A percentile compares a stretch with the other conserved stretches of the same genome.
Evolutionary conservation across 208 protist genomes (phyloP).

Genomic region (Trypanosoma mega): DNA sequence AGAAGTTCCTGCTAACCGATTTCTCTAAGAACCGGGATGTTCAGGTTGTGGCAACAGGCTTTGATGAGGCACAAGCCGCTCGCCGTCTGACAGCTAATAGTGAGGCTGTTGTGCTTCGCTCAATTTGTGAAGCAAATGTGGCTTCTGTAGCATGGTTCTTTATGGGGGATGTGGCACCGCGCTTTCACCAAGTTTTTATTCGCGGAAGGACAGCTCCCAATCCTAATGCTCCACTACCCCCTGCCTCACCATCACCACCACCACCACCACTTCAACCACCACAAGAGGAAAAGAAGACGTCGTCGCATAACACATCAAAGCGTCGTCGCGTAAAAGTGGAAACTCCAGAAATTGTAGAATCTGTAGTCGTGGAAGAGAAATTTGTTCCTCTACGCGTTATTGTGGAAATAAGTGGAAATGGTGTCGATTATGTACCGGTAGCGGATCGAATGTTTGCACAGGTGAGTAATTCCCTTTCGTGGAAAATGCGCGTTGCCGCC

Average conservation of each 20-base stretch:
- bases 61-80: constrained; percentile 37
- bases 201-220: constrained; percentile 6
- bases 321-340: not conserved
- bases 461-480: constrained; percentile 33
- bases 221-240: not conserved
- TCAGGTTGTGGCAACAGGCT: constrained; percentile 32
- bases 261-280: not conserved
- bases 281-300: not conserved
- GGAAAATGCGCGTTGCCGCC: constrained; percentile 20
- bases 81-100: constrained; percentile 13
- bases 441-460: constrained; percentile 21
- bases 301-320: not conserved
- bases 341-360: not conserved
- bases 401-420: constrained; percentile 80
- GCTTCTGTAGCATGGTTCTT: constrained; percentile 21
- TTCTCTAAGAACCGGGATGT: constrained; percentile 28
- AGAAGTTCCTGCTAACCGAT: constrained; percentile 22
- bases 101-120: constrained; percentile 24
- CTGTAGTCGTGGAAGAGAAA: constrained; percentile 7
- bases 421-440: constrained; percentile 61
- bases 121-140: not conserved
- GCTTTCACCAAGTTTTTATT: constrained; percentile 25
- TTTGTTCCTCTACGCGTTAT: constrained; percentile 22
- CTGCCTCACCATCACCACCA: not conserved
- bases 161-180: not conserved